Evolutionary conservation across 441 rosid species (phyloP).

Genomic region (Aleurites moluccanus): DNA sequence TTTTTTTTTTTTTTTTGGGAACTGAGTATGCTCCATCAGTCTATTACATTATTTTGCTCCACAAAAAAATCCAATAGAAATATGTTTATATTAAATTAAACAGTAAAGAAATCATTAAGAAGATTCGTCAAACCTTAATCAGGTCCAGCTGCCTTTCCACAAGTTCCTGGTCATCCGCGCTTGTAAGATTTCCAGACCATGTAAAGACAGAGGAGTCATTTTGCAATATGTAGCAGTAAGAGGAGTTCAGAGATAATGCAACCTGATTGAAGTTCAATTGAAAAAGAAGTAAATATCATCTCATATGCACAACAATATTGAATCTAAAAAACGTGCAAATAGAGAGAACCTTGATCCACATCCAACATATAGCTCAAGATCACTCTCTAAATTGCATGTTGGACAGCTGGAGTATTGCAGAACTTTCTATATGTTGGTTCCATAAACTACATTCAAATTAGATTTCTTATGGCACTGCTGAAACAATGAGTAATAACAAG

Average conservation of each 20-base stretch:
- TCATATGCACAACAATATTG: neutral
- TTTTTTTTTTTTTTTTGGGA: too few relatives aligned
- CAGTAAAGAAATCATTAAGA: slow-evolving; percentile 15
- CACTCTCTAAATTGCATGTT: neutral
- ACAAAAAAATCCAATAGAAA: neutral
- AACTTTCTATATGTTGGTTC: neutral
- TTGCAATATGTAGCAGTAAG: slow-evolving; percentile 91
- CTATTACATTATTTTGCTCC: neutral
- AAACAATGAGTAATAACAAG: neutral
- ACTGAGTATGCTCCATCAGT: neutral
- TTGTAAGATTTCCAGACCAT: slow-evolving; percentile 91
- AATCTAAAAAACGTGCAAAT: neutral
- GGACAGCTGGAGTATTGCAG: neutral
- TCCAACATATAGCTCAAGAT: neutral
- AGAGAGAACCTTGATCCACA: neutral
- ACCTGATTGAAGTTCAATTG: slow-evolving; percentile 46
- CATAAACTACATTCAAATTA: neutral
- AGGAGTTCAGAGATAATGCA: slow-evolving; percentile 83
- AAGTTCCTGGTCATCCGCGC: slow-evolving; percentile 76
- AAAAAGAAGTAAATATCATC: slow-evolving; percentile 17
- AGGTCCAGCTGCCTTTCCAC: slow-evolving; percentile 90
- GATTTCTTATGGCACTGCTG: neutral
- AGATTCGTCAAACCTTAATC: slow-evolving; percentile 61
- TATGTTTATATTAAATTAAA: slow-evolving; percentile 15
- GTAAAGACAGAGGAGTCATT: slow-evolving; percentile 71